A percentile compares a stretch with the other conserved stretches of the same genome.
Evolutionary conservation across 176 grass and related monocot species (phyloP).

Genomic region (Dactylis glomerata): DNA sequence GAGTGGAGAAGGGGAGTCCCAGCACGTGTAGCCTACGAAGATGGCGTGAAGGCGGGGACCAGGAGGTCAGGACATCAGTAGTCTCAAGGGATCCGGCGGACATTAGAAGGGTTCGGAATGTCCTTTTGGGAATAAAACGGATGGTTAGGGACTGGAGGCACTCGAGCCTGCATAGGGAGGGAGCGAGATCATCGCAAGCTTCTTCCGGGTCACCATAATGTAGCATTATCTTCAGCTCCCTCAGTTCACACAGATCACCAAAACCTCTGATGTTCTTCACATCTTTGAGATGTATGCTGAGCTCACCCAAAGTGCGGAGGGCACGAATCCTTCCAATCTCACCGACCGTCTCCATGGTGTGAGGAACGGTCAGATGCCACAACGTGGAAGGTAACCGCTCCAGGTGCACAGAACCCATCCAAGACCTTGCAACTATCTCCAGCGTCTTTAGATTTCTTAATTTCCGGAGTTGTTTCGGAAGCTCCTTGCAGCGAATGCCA

Average conservation of each 20-base stretch:
- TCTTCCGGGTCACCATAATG: too few species aligned
- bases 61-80: neutral
- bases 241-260: too few species aligned
- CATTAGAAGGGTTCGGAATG: too few species aligned
- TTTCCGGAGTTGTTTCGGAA: neutral
- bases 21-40: neutral
- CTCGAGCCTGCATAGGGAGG: neutral
- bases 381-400: neutral
- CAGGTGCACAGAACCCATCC: neutral
- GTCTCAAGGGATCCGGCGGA: fast-evolving
- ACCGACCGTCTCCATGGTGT: fast-evolving
- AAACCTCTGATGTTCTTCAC: too few species aligned
- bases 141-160: neutral
- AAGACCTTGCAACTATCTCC: neutral
- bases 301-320: neutral
- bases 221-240: neutral
- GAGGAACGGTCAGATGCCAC: neutral
- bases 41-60: neutral
- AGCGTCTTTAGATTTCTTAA: slow-evolving; percentile 12
- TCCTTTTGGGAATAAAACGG: too few species aligned
- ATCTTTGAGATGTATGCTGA: neutral
- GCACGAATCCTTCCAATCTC: neutral
- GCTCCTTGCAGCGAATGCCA: neutral
- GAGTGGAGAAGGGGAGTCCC: neutral
- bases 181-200: neutral